phyloP scores from a whole-genome alignment of 2,329 filamentous ascomycete genomes.

The Neonectria sp. region DNA sequence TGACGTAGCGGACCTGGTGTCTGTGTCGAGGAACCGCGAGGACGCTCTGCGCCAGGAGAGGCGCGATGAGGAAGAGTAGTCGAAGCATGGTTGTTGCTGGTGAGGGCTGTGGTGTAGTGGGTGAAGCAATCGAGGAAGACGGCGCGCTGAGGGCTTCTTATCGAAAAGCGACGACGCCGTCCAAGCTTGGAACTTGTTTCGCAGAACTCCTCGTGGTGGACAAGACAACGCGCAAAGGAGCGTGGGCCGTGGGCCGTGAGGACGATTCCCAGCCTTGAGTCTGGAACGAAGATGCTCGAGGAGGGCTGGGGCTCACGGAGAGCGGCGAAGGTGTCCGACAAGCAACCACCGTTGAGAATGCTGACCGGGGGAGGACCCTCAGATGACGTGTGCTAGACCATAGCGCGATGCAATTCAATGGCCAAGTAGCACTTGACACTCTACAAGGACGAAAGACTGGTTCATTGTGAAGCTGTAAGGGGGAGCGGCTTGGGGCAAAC shows the following conservation, averaged over 20 bases:
- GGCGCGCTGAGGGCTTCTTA: slow-evolving; percentile 34
- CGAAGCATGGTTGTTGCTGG: slow-evolving; percentile 40
- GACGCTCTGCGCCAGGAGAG: slow-evolving; percentile 46
- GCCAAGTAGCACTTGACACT: neutral
- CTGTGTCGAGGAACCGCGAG: slow-evolving; percentile 39
- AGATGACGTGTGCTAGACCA: slow-evolving; percentile 30
- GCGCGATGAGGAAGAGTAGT: slow-evolving; percentile 39
- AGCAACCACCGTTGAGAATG: slow-evolving; percentile 38
- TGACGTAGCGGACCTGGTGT: slow-evolving; percentile 12
- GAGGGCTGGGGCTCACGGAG: slow-evolving; percentile 34
- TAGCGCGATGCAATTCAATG: neutral
- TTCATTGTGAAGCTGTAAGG: neutral
- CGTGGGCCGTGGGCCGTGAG: neutral
- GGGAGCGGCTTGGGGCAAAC: neutral
- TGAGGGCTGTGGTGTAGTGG: slow-evolving; percentile 15
- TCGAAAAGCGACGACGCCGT: slow-evolving; percentile 17
- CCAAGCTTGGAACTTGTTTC: neutral
- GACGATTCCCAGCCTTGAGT: slow-evolving; percentile 25
- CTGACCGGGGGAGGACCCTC: slow-evolving; percentile 19
- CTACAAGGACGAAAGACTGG: neutral
- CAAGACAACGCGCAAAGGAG: slow-evolving; percentile 23
- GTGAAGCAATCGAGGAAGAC: slow-evolving; percentile 4
- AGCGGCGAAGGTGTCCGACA: slow-evolving; percentile 29
- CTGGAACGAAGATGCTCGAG: slow-evolving; percentile 39
- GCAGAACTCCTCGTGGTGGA: slow-evolving; percentile 29